Percentiles rank a stretch among this genome's conserved stretches.
Conservation (phyloP, 2,329 filamentous ascomycete genomes). For the Sporothrix dimorphospora region DNA sequence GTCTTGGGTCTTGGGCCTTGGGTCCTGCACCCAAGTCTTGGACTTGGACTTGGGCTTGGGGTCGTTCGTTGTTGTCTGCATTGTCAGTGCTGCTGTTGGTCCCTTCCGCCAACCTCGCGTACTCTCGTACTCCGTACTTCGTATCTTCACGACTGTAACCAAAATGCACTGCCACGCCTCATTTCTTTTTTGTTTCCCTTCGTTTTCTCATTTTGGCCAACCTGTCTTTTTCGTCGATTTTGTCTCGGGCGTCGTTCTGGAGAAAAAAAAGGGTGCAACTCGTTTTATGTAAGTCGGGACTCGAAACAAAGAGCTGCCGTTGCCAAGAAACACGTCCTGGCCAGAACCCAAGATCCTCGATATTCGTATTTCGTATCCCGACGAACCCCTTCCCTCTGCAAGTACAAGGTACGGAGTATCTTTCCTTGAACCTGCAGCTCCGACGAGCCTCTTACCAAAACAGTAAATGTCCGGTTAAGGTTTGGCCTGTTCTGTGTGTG, state of each 20-base stretch:
- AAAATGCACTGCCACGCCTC: slow-evolving; percentile 20
- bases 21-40: no score
- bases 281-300: not conserved
- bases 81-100: slow-evolving; percentile 4
- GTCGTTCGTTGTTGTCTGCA: not conserved
- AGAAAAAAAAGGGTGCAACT: not conserved
- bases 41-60: no score
- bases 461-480: slow-evolving; percentile 16
- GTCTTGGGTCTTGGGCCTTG: not conserved
- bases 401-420: no score
- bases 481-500: not conserved
- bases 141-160: not conserved
- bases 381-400: no score
- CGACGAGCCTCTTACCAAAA: not conserved
- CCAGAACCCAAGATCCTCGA: not conserved
- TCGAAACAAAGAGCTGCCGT: not conserved
- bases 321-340: slow-evolving; percentile 6
- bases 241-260: not conserved
- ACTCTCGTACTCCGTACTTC: not conserved
- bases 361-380: slow-evolving; percentile 11
- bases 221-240: not conserved
- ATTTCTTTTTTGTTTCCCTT: not conserved
- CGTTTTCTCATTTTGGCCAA: slow-evolving; percentile 1
- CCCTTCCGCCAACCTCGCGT: not conserved
- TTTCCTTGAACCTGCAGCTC: no score